Base-by-base conservation (phyloP, 768 basidiomycete species). In the Russula sp. region DNA sequence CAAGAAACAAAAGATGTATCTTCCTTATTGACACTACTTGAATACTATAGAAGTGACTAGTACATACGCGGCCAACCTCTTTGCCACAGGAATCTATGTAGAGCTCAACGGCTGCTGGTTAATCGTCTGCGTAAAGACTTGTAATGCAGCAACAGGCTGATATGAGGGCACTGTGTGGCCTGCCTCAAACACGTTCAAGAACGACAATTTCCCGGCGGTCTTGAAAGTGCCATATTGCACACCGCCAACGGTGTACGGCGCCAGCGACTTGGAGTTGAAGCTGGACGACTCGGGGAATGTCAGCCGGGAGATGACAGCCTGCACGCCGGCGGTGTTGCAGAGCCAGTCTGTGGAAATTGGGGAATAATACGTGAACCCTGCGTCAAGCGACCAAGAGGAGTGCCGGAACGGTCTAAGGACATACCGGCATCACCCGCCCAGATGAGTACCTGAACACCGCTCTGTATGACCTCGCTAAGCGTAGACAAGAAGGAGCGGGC, bases 281-380 rank as follows among this genome's bases (percentile, higher is more conserved):
- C 70, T 20, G 0, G 75, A 6, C 14, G 57, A 44, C 10, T 45
- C 9, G 4, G 73, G 73, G 66, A 77, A 79, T 48, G 73, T 71
- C 27, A 80, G 79, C 22, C 75, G 58, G 2, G 82, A 73, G 52
- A 81, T 77, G 78, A 81, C 79, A 0, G 77, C 75, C 69, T 81
- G 79, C 18, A 81, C 75, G 14, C 81, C 80, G 22, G 73, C 67
- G 57, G 71, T 80, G 67, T 81, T 81, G 58, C 77, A 65, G 53
- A 81, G 78, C 65, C 76, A 81, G 68, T 81, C 78, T 42, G 77
- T 1, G 22, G 34, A 18, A 14, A 39, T 9, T 79, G 8, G 27
- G 9, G 22, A 27, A 76, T 57, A 73, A 80, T 6, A 80, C 65
- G 27, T 79, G 63, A 7, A 76, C 76, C 55, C 76, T 52, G 48